These are phyloP conservation scores for Yamadazyma takamatsuzukensis DNA, from an alignment of 805 yeast species.

Conservation along the genomic window DNA sequence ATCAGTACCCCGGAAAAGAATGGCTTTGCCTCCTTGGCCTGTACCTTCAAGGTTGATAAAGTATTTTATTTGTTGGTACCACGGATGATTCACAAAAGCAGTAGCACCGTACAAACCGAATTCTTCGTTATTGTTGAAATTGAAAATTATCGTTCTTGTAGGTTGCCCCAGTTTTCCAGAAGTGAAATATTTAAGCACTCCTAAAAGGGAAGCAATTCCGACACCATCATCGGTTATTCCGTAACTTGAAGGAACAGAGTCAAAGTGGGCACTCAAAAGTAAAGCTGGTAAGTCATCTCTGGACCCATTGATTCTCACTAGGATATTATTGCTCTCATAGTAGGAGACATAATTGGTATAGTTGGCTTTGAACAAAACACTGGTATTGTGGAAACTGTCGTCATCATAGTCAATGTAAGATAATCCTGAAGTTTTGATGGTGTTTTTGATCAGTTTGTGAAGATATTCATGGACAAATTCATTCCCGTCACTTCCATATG, in stretches of 20 bases:
- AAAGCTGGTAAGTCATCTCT: conserved; percentile 59
- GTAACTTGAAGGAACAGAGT: conserved; percentile 79
- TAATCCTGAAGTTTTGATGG: conserved; percentile 21
- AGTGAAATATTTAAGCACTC: conserved; percentile 51
- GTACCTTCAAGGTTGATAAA: conserved; percentile 89
- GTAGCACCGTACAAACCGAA: conserved; percentile 82
- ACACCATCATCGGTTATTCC: conserved; percentile 94
- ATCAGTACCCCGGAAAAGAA: conserved; percentile 81
- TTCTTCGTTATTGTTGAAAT: conserved; percentile 88
- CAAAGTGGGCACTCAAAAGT: conserved; percentile 80
- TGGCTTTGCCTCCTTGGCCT: conserved; percentile 85
- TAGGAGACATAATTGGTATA: conserved; percentile 56
- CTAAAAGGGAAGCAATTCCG: conserved; percentile 80
- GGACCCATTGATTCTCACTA: conserved; percentile 70
- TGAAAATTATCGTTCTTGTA: conserved; percentile 67
- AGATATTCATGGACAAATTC: conserved; percentile 73
- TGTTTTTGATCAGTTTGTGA: conserved; percentile 33
- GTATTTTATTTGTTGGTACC: conserved; percentile 58
- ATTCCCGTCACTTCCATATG: conserved; percentile 74
- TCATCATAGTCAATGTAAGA: conserved; percentile 35
- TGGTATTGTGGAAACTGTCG: conserved; percentile 39
- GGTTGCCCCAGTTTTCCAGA: conserved; percentile 45
- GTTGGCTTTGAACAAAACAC: conserved; percentile 49
- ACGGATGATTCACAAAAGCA: conserved; percentile 67
- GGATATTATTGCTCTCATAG: conserved; percentile 78